Conservation (phyloP, 2,329 filamentous ascomycete genomes). For the Aspergillus sp. region DNA sequence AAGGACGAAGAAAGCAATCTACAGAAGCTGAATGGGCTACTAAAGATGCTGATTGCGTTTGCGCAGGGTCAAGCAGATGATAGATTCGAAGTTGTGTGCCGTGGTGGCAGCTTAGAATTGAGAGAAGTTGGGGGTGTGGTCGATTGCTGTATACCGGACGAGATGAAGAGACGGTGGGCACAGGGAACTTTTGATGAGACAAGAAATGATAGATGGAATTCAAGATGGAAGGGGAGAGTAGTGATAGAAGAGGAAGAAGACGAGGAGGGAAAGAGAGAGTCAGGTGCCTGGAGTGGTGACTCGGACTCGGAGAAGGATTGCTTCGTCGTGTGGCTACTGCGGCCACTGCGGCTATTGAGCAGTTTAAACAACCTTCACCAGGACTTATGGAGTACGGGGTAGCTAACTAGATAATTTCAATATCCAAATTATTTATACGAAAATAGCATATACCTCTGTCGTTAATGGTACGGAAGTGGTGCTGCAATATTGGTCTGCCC, state of each 20-base stretch:
- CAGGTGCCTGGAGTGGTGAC: neutral
- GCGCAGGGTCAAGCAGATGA: slow-evolving; percentile 9
- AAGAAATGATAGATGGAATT: neutral
- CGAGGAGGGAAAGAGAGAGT: neutral
- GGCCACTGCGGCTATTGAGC: slow-evolving; percentile 6
- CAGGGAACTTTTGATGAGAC: neutral
- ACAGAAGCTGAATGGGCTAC: slow-evolving; percentile 17
- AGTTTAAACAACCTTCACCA: neutral
- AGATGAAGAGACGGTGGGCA: neutral
- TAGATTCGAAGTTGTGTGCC: neutral
- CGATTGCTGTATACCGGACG: neutral
- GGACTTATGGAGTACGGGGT: too few species aligned
- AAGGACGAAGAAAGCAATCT: slow-evolving; percentile 30
- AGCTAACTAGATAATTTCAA: too few species aligned
- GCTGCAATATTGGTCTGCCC: too few species aligned
- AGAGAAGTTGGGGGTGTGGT: slow-evolving; percentile 3
- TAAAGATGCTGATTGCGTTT: slow-evolving; percentile 24
- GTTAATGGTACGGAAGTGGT: too few species aligned
- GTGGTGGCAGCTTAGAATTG: neutral
- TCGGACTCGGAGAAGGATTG: slow-evolving; percentile 7
- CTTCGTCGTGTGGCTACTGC: slow-evolving; percentile 9
- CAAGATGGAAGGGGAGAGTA: neutral
- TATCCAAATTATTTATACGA: too few species aligned
- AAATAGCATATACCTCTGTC: too few species aligned
- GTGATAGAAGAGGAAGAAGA: neutral